These are phyloP conservation scores for Fusarium succisae DNA, from an alignment of 2,329 filamentous ascomycete genomes.

Conservation along the genomic window DNA sequence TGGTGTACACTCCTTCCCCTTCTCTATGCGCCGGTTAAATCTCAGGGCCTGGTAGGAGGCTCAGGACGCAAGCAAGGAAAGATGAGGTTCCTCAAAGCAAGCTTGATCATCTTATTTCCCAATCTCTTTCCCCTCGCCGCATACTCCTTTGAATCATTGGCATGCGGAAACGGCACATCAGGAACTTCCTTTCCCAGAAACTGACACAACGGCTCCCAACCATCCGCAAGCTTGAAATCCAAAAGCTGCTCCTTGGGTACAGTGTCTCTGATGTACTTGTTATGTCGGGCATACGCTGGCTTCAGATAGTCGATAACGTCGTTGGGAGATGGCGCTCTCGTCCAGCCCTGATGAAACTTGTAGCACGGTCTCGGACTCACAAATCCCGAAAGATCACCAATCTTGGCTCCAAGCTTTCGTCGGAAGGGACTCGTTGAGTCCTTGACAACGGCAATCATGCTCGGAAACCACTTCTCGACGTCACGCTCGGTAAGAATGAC, in stretches of 20 bases:
- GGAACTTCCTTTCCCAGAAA: slow-evolving; percentile 48
- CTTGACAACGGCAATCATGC: slow-evolving; percentile 21
- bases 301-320: slow-evolving; percentile 13
- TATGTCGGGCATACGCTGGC: slow-evolving; percentile 41
- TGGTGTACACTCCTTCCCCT: background rate
- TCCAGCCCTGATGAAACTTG: slow-evolving; percentile 23
- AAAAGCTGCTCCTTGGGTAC: slow-evolving; percentile 41
- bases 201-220: slow-evolving; percentile 47
- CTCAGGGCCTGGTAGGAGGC: background rate
- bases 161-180: slow-evolving; percentile 39
- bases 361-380: background rate
- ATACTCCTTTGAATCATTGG: slow-evolving; percentile 38
- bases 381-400: background rate
- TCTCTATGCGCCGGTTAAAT: rapidly evolving
- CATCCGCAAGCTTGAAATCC: slow-evolving; percentile 43
- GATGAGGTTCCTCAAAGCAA: background rate
- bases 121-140: background rate
- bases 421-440: background rate
- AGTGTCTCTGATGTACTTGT: slow-evolving; percentile 37
- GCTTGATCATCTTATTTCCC: background rate
- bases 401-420: background rate
- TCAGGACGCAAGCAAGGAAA: background rate
- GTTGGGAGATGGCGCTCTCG: background rate
- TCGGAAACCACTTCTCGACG: slow-evolving; percentile 41
- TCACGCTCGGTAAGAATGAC: slow-evolving; percentile 43